These are phyloP conservation scores for Scheffersomyces lignicola DNA, from an alignment of 1,139 yeast species.

Conservation along the genomic window DNA sequence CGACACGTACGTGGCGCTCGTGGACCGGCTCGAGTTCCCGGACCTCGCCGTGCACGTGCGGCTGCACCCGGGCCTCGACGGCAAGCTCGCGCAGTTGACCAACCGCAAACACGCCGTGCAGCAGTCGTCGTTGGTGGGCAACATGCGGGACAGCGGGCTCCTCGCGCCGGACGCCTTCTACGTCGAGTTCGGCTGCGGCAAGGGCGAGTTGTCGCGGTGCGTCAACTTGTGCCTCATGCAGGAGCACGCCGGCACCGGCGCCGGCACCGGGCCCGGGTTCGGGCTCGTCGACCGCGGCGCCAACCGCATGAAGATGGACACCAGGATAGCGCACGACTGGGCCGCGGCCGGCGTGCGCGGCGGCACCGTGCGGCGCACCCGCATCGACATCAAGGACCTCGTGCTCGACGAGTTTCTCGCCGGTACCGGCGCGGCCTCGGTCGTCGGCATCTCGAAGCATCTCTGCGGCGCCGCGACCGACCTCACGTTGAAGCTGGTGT, in stretches of 20 bases:
- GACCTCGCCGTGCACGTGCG: conserved; percentile 13
- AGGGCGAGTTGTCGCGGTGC: conserved; percentile 78
- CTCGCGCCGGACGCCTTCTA: conserved; percentile 41
- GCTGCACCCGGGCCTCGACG: conserved; percentile 34
- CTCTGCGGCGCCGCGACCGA: conserved; percentile 95
- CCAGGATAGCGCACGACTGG: conserved; percentile 60
- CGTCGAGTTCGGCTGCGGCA: conserved; percentile 88
- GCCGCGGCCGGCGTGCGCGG: conserved; percentile 7
- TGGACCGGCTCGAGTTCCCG: conserved; percentile 18
- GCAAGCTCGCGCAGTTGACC: conserved; percentile 45
- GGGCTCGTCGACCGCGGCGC: conserved; percentile 76
- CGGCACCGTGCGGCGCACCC: conserved; percentile 51
- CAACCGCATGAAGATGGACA: conserved; percentile 76
- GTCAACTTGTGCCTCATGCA: conserved; percentile 49
- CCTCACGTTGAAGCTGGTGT: conserved; percentile 67
- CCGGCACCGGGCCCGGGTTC: conserved; percentile 32
- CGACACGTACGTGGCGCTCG: conserved; percentile 20
- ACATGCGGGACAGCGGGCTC: conserved; percentile 47
- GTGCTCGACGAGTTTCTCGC: conserved; percentile 48
- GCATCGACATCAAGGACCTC: conserved; percentile 80
- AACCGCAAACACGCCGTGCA: conserved; percentile 79
- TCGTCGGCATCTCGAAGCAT: conserved; percentile 80
- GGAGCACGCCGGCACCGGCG: conserved; percentile 19
- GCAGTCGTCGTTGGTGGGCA: conserved; percentile 79
- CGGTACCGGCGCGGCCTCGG: conserved; percentile 18